These are phyloP conservation scores for Cercospora berteroae DNA, from an alignment of 2,329 filamentous ascomycete genomes.

Conservation along the genomic window DNA sequence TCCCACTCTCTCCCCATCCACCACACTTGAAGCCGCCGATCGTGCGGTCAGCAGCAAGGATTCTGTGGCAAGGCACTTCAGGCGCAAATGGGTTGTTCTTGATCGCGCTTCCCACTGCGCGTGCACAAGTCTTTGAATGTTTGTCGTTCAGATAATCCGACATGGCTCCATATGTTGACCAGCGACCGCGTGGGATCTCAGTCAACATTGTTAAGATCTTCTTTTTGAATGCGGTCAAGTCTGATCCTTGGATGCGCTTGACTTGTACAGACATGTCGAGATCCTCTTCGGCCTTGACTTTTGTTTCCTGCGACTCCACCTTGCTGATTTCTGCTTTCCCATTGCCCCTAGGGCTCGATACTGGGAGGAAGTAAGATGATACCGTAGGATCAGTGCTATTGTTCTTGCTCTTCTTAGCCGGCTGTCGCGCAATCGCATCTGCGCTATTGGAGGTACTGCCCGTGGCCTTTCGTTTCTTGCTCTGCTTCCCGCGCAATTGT, in stretches of 20 bases:
- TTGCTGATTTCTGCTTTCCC: background rate
- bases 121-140: conserved; percentile 39
- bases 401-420: conserved; percentile 28
- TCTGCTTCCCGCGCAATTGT: conserved; percentile 39
- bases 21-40: conserved; percentile 53
- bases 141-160: conserved; percentile 35
- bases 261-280: conserved; percentile 33
- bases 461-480: conserved; percentile 26
- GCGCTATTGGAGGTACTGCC: background rate
- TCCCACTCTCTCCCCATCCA: conserved; percentile 48
- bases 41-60: conserved; percentile 37
- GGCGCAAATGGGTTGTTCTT: conserved; percentile 46
- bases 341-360: conserved; percentile 18
- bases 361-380: conserved; percentile 35
- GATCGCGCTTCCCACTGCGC: conserved; percentile 44
- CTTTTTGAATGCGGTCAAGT: conserved; percentile 52
- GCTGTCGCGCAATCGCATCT: background rate
- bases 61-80: conserved; percentile 45
- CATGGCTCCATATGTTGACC: conserved; percentile 40
- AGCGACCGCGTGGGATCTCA: conserved; percentile 37
- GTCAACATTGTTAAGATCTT: conserved; percentile 37
- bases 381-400: conserved; percentile 23
- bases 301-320: background rate
- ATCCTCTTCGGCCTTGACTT: background rate
- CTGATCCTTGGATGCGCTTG: conserved; percentile 44